Base-by-base conservation (phyloP, 208 protist genomes). In the Borovskyia barvae region DNA sequence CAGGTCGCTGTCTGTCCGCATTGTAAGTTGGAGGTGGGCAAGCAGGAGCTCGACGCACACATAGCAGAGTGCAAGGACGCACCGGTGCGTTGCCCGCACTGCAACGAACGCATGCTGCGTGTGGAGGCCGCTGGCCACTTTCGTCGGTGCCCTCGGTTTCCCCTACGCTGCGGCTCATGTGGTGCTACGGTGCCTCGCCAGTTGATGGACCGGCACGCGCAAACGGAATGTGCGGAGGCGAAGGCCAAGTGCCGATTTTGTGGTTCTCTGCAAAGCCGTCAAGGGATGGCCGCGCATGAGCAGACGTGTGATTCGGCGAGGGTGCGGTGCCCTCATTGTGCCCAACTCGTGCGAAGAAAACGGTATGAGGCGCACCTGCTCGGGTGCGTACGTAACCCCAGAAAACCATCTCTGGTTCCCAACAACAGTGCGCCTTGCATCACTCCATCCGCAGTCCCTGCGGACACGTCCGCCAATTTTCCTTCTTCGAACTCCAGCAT, bases 161-260 rank as follows among this genome's bases (percentile, higher is more conserved):
- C 85, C 12, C 58, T 87, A 11, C 79, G 75, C n/a, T 94, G 88
- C 59, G 39, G 45, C 15, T 54, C 53, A 15, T 92, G 88, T 49
- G 72, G 72, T 5, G 62, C 71, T 54, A 63, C 70, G 12, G 72
- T 91, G n/a, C 55, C 74, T 14, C 72, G 85, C 15, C 56, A 72
- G 22, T 32, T 66, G 15, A 70, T 92, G 59, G 80, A 85, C 24
- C 57, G 53, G 45, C 88, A 94, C 78, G 71, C 42, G 14, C 48
- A 68, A 43, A 51, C 41, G 32, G 85, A 91, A 33, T 94, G 88
- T 48, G 51, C 32, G 3, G 73, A 66, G 32, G 65, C 60, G 8
- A 82, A 75, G 59, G 80, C 70, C 57, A 87, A 80, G 66, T 94
- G 85, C 58, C 72, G 84, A 2, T 83, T 86, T 72, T 94, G 85